phyloP scores from a whole-genome alignment of 441 rosid species.

The Croton setiger region DNA sequence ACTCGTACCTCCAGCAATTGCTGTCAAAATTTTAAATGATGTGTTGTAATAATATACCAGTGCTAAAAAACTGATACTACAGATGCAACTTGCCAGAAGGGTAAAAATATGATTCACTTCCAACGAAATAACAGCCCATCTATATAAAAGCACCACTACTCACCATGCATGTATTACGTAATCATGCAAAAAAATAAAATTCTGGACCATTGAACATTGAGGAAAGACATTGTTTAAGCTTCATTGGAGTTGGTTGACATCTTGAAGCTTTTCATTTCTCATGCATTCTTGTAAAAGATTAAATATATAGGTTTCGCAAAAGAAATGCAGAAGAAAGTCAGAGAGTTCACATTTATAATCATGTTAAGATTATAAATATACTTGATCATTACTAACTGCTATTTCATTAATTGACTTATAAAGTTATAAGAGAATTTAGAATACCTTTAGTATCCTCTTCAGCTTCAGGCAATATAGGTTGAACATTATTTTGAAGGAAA shows the following conservation, averaged over 20 bases:
- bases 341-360: not conserved
- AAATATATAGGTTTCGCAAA: not conserved
- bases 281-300: not conserved
- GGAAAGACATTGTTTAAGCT: not conserved
- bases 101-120: not conserved
- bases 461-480: constrained; percentile 22
- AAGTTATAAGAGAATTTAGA: constrained; percentile 3
- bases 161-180: not conserved
- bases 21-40: constrained; percentile 17
- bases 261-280: not conserved
- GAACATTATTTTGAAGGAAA: constrained; percentile 17
- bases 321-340: not conserved
- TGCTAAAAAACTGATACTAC: no score
- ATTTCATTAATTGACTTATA: not conserved
- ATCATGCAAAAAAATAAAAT: not conserved
- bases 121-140: not conserved
- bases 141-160: not conserved
- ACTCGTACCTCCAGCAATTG: not conserved
- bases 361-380: not conserved
- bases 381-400: not conserved
- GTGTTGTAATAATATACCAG: not conserved
- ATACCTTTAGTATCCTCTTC: constrained; percentile 20
- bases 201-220: not conserved
- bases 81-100: not conserved
- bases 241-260: not conserved